phyloP scores from a whole-genome alignment of 257 asterid species.

The Mitragyna speciosa region DNA sequence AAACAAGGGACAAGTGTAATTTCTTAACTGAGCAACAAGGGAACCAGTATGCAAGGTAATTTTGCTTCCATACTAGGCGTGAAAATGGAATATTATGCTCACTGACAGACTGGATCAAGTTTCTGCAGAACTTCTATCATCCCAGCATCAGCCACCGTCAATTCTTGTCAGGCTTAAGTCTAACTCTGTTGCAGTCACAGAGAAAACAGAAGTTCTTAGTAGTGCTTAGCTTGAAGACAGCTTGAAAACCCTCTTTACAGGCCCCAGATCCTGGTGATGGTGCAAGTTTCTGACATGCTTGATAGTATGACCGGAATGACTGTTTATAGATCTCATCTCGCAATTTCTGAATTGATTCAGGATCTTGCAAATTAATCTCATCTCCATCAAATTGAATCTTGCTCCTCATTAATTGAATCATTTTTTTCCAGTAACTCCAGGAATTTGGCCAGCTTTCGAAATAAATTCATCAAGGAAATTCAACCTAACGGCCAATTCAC shows the following conservation, averaged over 20 bases:
- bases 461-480: slow-evolving; percentile 83
- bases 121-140: slow-evolving; percentile 93
- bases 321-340: slow-evolving; percentile 71
- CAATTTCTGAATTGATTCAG: slow-evolving; percentile 63
- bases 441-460: slow-evolving; percentile 47
- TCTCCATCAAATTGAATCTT: slow-evolving; percentile 60
- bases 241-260: slow-evolving; percentile 80
- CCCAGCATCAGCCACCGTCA: slow-evolving; percentile 99
- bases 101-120: slow-evolving; percentile 96
- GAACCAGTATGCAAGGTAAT: slow-evolving; percentile 67
- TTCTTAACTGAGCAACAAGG: slow-evolving; percentile 75
- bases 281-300: slow-evolving; percentile 77
- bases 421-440: slow-evolving; percentile 55
- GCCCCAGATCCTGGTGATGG: slow-evolving; percentile 91
- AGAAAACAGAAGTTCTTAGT: slow-evolving; percentile 70
- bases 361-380: slow-evolving; percentile 65
- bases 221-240: slow-evolving; percentile 90
- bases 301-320: slow-evolving; percentile 83
- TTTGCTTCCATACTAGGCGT: slow-evolving; percentile 93
- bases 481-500: slow-evolving; percentile 89
- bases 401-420: slow-evolving; percentile 55
- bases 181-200: slow-evolving; percentile 80
- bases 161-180: slow-evolving; percentile 75
- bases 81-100: slow-evolving; percentile 88
- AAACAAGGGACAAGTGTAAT: slow-evolving; percentile 82